A percentile compares a stretch with the other conserved stretches of the same genome.
Conservation (phyloP, 495 filamentous ascomycete species). For the Lasiosphaeriaceae sp. region DNA sequence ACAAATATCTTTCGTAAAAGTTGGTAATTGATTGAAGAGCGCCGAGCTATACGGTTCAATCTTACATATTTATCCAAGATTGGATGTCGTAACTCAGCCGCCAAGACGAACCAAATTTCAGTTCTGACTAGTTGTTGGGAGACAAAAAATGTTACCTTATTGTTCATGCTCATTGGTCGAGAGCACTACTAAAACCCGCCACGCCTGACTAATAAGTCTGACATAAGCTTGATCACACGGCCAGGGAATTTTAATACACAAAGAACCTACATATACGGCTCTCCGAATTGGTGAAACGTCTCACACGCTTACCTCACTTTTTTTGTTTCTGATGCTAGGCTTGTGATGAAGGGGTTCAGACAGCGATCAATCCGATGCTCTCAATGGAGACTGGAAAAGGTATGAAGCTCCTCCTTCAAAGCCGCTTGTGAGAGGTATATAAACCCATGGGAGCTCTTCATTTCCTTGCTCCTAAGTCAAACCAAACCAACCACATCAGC, state of each 20-base stretch:
- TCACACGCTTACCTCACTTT: background rate
- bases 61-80: background rate
- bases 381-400: background rate
- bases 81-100: background rate
- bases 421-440: background rate
- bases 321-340: background rate
- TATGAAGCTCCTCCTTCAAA: background rate
- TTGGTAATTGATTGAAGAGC: background rate
- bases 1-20: background rate
- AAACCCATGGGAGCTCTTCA: background rate
- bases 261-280: background rate
- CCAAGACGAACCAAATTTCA: background rate
- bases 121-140: background rate
- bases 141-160: background rate
- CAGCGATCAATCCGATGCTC: background rate
- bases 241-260: background rate
- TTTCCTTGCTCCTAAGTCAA: background rate
- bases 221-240: too few relatives aligned
- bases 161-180: background rate
- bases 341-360: background rate
- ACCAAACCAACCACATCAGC: background rate
- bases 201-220: background rate
- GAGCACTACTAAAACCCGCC: background rate
- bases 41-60: background rate
- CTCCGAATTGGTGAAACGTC: background rate